phyloP scores from a whole-genome alignment of 176 grass and related monocot genomes.

The Avena insularis region DNA sequence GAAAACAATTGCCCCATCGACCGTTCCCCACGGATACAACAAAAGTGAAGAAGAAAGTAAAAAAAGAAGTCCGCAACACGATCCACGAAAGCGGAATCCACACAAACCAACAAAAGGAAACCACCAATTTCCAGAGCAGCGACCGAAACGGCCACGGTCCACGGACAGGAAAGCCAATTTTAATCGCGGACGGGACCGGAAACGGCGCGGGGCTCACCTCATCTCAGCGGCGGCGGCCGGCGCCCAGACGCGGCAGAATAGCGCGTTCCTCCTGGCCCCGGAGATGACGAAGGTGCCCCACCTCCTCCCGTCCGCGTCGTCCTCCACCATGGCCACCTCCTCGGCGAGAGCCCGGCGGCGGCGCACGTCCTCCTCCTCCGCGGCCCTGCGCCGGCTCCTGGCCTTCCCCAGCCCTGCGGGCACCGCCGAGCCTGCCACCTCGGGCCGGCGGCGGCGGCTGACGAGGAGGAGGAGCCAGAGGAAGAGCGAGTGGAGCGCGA shows the following conservation, averaged over 20 bases:
- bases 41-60: neutral
- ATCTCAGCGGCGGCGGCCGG: conserved; percentile 52
- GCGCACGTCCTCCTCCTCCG: conserved; percentile 54
- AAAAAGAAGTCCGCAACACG: neutral
- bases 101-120: conserved; percentile 20
- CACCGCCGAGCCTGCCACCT: neutral
- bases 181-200: conserved; percentile 25
- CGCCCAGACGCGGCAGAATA: conserved; percentile 86
- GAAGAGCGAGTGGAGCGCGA: conserved; percentile 73
- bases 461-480: conserved; percentile 78
- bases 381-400: conserved; percentile 36
- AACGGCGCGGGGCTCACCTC: conserved; percentile 58
- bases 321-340: conserved; percentile 60
- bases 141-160: neutral
- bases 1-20: neutral
- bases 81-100: conserved; percentile 27
- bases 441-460: conserved; percentile 35
- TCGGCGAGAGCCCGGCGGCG: conserved; percentile 51
- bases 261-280: conserved; percentile 72
- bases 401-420: conserved; percentile 15
- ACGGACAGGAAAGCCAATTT: neutral
- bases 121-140: conserved; percentile 7
- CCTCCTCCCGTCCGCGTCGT: conserved; percentile 17
- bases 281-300: conserved; percentile 61
- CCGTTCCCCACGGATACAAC: neutral